Conservation (phyloP, 371 early-diverging fungal genomes). For the Apophysomyces elegans region DNA sequence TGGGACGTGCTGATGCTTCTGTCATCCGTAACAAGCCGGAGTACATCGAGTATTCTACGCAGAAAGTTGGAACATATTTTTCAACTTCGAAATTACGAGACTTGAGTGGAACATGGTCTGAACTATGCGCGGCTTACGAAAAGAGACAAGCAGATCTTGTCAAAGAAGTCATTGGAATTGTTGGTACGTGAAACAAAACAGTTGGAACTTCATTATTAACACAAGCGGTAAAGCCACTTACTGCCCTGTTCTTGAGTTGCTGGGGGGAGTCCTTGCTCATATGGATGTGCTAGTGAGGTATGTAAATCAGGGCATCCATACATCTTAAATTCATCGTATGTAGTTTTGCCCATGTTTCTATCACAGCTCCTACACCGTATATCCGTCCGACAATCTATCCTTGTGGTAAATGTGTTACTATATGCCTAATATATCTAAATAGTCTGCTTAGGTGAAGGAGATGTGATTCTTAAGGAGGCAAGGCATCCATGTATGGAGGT, state of each 20-base stretch:
- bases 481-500: slow-evolving; percentile 97
- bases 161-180: slow-evolving; percentile 84
- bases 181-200: slow-evolving; percentile 44
- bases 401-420: slow-evolving; percentile 36
- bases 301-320: background rate
- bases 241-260: slow-evolving; percentile 75
- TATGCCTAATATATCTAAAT: background rate
- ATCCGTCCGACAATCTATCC: slow-evolving; percentile 75
- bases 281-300: slow-evolving; percentile 85
- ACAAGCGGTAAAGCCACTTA: slow-evolving; percentile 64
- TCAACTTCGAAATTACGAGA: slow-evolving; percentile 73
- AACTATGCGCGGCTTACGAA: slow-evolving; percentile 65
- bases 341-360: slow-evolving; percentile 88
- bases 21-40: slow-evolving; percentile 61
- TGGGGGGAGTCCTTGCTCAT: slow-evolving; percentile 80
- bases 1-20: slow-evolving; percentile 64
- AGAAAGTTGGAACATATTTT: slow-evolving; percentile 89
- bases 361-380: slow-evolving; percentile 84
- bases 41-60: slow-evolving; percentile 88
- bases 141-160: slow-evolving; percentile 75
- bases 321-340: background rate
- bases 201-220: background rate
- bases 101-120: slow-evolving; percentile 56
- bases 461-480: slow-evolving; percentile 66
- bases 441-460: slow-evolving; percentile 55